These are phyloP conservation scores for Effrenium voratum DNA, from an alignment of 73 alveolate species.

Conservation along the genomic window DNA sequence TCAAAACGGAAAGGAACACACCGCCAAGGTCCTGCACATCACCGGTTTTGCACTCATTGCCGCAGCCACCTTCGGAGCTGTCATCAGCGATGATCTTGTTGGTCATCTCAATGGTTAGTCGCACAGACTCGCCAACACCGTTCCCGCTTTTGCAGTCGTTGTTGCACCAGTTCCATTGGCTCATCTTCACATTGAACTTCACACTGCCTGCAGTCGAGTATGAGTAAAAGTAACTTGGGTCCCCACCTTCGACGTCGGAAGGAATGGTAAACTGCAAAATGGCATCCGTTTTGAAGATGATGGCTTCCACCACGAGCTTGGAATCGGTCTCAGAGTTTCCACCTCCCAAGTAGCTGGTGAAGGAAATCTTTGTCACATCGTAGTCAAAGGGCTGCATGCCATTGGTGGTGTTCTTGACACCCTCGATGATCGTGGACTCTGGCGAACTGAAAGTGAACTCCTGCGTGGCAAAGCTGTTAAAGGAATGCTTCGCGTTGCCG, in stretches of 20 bases:
- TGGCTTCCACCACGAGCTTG: slow-evolving; percentile 16
- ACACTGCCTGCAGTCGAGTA: not conserved
- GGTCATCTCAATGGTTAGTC: slow-evolving; percentile 37
- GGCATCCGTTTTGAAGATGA: slow-evolving; percentile 24
- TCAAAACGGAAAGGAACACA: slow-evolving; percentile 1
- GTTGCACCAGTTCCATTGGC: slow-evolving; percentile 58
- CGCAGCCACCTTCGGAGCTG: not conserved
- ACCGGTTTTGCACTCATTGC: not conserved
- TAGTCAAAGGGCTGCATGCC: not conserved
- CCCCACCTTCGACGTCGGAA: not conserved
- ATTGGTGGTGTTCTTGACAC: not conserved
- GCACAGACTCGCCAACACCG: slow-evolving; percentile 20
- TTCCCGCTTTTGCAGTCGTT: not conserved
- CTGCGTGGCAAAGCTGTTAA: slow-evolving; percentile 68
- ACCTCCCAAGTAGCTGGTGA: slow-evolving; percentile 13
- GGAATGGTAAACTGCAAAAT: not conserved
- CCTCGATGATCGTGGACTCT: not conserved
- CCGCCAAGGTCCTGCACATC: slow-evolving; percentile 21
- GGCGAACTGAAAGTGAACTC: slow-evolving; percentile 6
- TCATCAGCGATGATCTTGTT: not conserved
- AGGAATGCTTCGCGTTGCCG: slow-evolving; percentile 46
- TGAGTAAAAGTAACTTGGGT: no score
- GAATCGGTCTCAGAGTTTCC: slow-evolving; percentile 16
- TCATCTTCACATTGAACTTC: slow-evolving; percentile 54
- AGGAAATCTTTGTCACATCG: slow-evolving; percentile 20